phyloP scores from a whole-genome alignment of 1,139 yeast species.

The Hemisphaericaspora subhashii region DNA sequence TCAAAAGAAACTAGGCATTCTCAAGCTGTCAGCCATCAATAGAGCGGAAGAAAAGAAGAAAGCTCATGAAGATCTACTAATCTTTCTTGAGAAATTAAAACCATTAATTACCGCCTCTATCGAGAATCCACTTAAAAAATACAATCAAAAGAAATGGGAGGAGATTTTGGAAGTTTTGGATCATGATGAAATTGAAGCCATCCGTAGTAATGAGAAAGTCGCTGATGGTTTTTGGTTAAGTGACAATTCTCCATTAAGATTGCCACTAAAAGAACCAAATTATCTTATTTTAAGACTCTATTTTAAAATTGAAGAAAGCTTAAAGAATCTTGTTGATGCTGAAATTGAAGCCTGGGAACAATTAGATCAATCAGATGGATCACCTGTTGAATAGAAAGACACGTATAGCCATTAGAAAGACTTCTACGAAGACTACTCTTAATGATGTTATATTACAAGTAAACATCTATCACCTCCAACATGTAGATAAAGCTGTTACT shows the following conservation, averaged over 20 bases:
- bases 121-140: conserved; percentile 32
- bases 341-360: conserved; percentile 17
- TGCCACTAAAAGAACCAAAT: conserved; percentile 66
- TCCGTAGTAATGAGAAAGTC: neutral
- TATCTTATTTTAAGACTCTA: conserved; percentile 54
- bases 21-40: neutral
- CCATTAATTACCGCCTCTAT: conserved; percentile 33
- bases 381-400: too few relatives aligned
- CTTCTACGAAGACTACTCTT: too few relatives aligned
- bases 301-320: conserved; percentile 23
- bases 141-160: conserved; percentile 34
- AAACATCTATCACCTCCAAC: too few relatives aligned
- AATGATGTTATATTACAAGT: too few relatives aligned
- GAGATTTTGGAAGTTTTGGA: conserved; percentile 22
- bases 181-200: conserved; percentile 4
- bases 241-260: conserved; percentile 62
- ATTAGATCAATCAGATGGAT: conserved; percentile 12
- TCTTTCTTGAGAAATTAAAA: conserved; percentile 23
- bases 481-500: too few relatives aligned
- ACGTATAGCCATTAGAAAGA: too few relatives aligned
- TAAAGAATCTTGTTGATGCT: conserved; percentile 19
- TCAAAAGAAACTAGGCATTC: neutral
- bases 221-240: conserved; percentile 48
- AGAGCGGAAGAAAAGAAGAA: conserved; percentile 9
- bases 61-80: conserved; percentile 19